Evolutionary conservation across 352 stramenopile species (phyloP), one percentile per base, ranked within the genome.

Genomic region (Phytophthora capsici): DNA sequence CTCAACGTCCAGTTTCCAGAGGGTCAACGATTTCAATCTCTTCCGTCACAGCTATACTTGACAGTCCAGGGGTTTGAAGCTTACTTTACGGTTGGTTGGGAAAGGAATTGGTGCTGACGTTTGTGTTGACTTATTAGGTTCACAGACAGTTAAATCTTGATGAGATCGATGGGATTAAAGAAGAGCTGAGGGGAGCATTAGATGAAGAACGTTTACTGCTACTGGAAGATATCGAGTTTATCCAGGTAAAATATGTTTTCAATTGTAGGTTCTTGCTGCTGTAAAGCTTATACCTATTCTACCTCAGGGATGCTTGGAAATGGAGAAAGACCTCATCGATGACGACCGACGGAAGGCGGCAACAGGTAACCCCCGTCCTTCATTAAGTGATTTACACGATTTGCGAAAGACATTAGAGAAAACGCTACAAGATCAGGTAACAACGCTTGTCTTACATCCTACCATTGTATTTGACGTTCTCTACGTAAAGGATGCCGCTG

Each of bases 201-300:
- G 25, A 69, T 10, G 79, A 92, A 3, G 86, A 94, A 36, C 76
- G 73, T 0, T 67, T 80, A 34, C 71, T 89, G 49, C 48, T 94
- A 2, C 73, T 94, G 6, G 86, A 93, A 63, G 86, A 94, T 52
- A 91, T 94, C 16, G 86, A 94, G 22, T 94, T 94, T 57, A 88
- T 93, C 10, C 86, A 94, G 76, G 86, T 91, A 30, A 12, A 17
- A 43, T 44, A 13, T 8, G n/a, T 32, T 10, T 12, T 32, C 28
- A 13, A 14, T 34, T 13, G 28, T 14, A 34, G 28, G 13, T 4
- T 34, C 4, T 14, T 34, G 7, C 28, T 32, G 28, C 6, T 34
- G 28, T 34, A 34, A 12, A 34, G 10, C 28, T 34, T 12, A 34
- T 34, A 13, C 28, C 28, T 34, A 34, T 14, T 34, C 9, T 14